Evolutionary conservation across 805 yeast species (phyloP), one percentile per base, ranked within the genome.

Genomic region (Pichia insulana): DNA sequence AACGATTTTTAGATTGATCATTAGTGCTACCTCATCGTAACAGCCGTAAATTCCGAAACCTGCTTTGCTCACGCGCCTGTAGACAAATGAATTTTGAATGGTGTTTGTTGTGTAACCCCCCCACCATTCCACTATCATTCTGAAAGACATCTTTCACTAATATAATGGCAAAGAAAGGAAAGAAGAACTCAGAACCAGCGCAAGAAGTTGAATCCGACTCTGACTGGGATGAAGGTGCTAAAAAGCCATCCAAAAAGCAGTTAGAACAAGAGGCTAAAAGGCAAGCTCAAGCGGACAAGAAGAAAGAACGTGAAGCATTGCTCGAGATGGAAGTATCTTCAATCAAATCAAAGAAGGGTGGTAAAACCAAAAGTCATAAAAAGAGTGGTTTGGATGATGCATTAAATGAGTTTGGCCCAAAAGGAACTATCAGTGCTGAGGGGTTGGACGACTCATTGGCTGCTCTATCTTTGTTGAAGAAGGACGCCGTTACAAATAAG

Each of bases 381-480:
- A 51, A 53, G 27, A 56, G 77, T 12, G 79, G 74, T 59, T 72
- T 82, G 48, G 88, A 82, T 54, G 83, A 78, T 56, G 81, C 83
- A 61, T 62, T 81, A 55, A 72, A 70, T 46, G 66, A 71, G 49
- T 56, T 60, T 42, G 54, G 57, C 30, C 27, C 43, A 11, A 45
- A 50, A 34, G 64, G 73, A 7, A 74, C 75, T 33, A 74, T 83
- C 56, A 70, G 69, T 53, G 95, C 94, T 6, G 68, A 77, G 43
- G 89, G 89, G 56, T 69, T 85, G 36, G 94, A 85, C 49, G 75
- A 74, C 54, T 92, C 90, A 2, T 65, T 85, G 48, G 86, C 83
- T 41, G 94, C 94, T 4, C 69, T 85, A 55, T 71, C 84, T 4
- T 68, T 85, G 60, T 73, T 88, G 11, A 65, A 68, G 19, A 73